A percentile compares a stretch with the other conserved stretches of the same genome.
phyloP scores from a whole-genome alignment of 2,329 filamentous ascomycete species.

The Tolypocladium ophioglossoides region DNA sequence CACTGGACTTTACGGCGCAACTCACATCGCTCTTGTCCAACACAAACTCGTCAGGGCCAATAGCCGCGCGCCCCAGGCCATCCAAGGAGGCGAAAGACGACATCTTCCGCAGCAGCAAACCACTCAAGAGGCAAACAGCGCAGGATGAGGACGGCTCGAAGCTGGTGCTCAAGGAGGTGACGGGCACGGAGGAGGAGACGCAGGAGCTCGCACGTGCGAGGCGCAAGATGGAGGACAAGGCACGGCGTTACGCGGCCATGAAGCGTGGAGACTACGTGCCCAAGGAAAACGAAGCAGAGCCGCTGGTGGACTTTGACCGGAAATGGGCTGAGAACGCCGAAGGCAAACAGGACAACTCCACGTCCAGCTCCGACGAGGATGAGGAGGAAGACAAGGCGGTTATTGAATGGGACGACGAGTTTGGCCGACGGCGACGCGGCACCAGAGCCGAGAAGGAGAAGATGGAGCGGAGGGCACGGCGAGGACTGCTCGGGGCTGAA shows the following conservation, averaged over 20 bases:
- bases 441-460: conserved; percentile 58
- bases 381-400: conserved; percentile 46
- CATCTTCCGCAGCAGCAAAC: conserved; percentile 23
- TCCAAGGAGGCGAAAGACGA: conserved; percentile 37
- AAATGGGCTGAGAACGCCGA: conserved; percentile 78
- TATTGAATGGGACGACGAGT: conserved; percentile 88
- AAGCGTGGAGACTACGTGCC: conserved; percentile 78
- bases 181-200: conserved; percentile 51
- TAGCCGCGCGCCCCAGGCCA: conserved; percentile 34
- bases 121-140: conserved; percentile 10
- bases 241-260: conserved; percentile 76
- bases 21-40: conserved; percentile 70
- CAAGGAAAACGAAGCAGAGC: conserved; percentile 51
- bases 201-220: conserved; percentile 61
- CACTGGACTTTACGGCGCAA: conserved; percentile 79
- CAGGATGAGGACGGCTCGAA: conserved; percentile 39
- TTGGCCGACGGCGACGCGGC: conserved; percentile 68
- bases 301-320: conserved; percentile 84
- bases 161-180: conserved; percentile 39
- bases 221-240: conserved; percentile 83
- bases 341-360: conserved; percentile 48
- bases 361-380: conserved; percentile 24
- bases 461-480: conserved; percentile 43
- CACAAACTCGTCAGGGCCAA: conserved; percentile 27
- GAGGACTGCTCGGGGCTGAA: conserved; percentile 42